Percentiles rank a stretch among this genome's conserved stretches.
Conservation (phyloP, 306 rosid genomes). For the Vigna reflexopilosa region DNA sequence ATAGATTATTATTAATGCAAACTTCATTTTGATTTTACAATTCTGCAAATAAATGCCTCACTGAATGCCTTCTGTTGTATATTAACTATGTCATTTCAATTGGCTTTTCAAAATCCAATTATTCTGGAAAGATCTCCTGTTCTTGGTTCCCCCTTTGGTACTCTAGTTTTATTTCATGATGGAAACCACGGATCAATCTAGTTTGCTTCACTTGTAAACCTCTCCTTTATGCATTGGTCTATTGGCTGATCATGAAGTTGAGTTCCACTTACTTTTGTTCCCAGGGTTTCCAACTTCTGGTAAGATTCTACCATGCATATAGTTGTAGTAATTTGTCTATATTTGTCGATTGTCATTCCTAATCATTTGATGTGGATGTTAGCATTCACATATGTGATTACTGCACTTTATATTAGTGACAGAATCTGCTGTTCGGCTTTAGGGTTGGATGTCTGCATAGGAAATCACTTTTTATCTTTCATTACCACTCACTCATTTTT, state of each 20-base stretch:
- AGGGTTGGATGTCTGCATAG: background rate
- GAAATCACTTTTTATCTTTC: background rate
- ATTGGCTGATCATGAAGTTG: background rate
- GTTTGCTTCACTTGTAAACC: background rate
- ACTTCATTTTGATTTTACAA: conserved; percentile 4
- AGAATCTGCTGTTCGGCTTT: background rate
- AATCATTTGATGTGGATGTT: background rate
- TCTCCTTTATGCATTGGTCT: background rate
- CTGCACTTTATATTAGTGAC: background rate
- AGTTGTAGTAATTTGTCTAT: background rate
- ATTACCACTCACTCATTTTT: background rate
- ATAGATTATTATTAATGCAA: background rate
- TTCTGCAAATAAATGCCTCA: background rate
- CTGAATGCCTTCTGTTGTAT: background rate
- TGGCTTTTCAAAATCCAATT: background rate
- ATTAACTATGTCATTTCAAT: background rate
- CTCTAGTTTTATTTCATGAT: background rate
- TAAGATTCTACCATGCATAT: background rate
- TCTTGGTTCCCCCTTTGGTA: background rate
- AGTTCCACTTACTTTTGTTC: background rate
- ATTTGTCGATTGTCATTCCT: background rate
- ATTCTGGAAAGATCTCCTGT: background rate
- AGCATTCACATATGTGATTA: background rate
- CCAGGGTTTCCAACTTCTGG: background rate
- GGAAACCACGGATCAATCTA: conserved; percentile 1